Percentiles rank a stretch among this genome's conserved stretches.
These are phyloP conservation scores for Danielia oregonensis DNA, from an alignment of 805 yeast genomes.

Conservation along the genomic window DNA sequence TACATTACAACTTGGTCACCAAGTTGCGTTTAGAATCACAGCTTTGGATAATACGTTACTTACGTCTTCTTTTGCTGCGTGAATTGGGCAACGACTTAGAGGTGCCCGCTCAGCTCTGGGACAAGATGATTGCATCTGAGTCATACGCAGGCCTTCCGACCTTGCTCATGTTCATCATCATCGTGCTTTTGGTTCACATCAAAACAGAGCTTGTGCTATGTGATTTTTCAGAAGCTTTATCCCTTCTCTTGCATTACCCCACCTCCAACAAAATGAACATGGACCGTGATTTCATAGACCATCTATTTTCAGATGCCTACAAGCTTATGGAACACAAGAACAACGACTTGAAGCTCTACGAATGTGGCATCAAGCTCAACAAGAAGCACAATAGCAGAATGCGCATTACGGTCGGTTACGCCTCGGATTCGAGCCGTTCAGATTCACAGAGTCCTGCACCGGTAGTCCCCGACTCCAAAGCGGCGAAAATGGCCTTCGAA, in stretches of 20 bases:
- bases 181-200: slow-evolving; percentile 42
- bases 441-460: slow-evolving; percentile 8
- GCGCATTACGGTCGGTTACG: slow-evolving; percentile 22
- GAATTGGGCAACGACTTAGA: slow-evolving; percentile 43
- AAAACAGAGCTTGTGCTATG: slow-evolving; percentile 42
- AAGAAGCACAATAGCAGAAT: slow-evolving; percentile 36
- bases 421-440: background rate
- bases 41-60: slow-evolving; percentile 53
- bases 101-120: slow-evolving; percentile 43
- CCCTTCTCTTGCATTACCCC: slow-evolving; percentile 50
- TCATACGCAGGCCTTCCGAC: slow-evolving; percentile 23
- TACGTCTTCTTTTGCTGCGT: slow-evolving; percentile 43
- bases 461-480: slow-evolving; percentile 19
- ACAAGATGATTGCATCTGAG: slow-evolving; percentile 37
- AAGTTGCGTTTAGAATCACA: slow-evolving; percentile 47
- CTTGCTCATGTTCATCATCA: slow-evolving; percentile 38
- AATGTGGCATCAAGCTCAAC: slow-evolving; percentile 39
- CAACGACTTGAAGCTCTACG: slow-evolving; percentile 36
- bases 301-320: slow-evolving; percentile 32
- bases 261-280: slow-evolving; percentile 15
- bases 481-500: slow-evolving; percentile 41
- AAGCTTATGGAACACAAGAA: slow-evolving; percentile 29
- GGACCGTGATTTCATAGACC: slow-evolving; percentile 19
- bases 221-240: slow-evolving; percentile 51
- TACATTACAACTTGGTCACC: slow-evolving; percentile 42